These are phyloP conservation scores for Tolypocladium nubicola DNA, from an alignment of 2,329 filamentous ascomycete species.

Conservation along the genomic window DNA sequence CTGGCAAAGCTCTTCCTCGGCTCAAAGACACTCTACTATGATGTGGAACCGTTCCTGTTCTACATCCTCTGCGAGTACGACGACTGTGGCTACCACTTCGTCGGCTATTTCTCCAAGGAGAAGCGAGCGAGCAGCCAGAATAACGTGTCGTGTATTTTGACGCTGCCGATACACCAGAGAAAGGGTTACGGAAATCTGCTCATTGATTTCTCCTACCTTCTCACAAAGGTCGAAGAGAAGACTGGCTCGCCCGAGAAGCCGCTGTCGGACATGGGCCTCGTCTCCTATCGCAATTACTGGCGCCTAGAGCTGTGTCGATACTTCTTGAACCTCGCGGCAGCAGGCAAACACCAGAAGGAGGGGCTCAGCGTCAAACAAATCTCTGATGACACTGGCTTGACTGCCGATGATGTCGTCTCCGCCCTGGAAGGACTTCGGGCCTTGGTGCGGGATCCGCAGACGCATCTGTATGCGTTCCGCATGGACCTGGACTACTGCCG, in stretches of 20 bases:
- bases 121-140: constrained; percentile 91
- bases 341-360: constrained; percentile 22
- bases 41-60: constrained; percentile 93
- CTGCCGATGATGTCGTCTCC: constrained; percentile 89
- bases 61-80: constrained; percentile 96
- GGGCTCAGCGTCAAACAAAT: constrained; percentile 56
- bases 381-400: constrained; percentile 88
- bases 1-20: constrained; percentile 96
- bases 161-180: constrained; percentile 89
- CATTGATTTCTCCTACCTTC: constrained; percentile 95
- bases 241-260: constrained; percentile 96
- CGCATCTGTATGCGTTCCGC: constrained; percentile 79
- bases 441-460: constrained; percentile 79
- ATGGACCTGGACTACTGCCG: constrained; percentile 78
- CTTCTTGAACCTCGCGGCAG: constrained; percentile 43
- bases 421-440: constrained; percentile 84
- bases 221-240: constrained; percentile 86
- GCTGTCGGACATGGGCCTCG: constrained; percentile 92
- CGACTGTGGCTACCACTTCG: constrained; percentile 85
- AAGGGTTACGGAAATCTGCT: constrained; percentile 95
- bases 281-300: constrained; percentile 98
- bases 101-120: constrained; percentile 99
- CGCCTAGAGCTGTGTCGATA: constrained; percentile 79
- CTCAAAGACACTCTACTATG: constrained; percentile 96
- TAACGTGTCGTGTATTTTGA: constrained; percentile 95